phyloP scores from a whole-genome alignment of 2,329 filamentous ascomycete species.

The Zymoseptoria tritici region DNA sequence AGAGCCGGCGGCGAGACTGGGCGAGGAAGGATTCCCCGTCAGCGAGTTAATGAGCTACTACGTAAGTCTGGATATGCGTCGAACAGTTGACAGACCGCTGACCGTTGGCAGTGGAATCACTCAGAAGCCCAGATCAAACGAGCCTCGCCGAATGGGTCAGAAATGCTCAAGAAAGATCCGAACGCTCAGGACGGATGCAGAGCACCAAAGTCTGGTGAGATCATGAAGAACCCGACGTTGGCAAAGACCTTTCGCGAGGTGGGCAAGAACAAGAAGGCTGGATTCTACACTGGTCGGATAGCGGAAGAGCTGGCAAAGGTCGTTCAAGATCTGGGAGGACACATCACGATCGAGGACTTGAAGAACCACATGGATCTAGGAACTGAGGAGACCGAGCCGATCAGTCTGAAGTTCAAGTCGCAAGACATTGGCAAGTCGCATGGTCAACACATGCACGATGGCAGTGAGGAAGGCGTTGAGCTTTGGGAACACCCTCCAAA shows the following conservation, averaged over 20 bases:
- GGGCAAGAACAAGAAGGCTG: slow-evolving; percentile 73
- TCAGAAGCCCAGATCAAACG: slow-evolving; percentile 56
- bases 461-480: slow-evolving; percentile 55
- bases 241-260: slow-evolving; percentile 74
- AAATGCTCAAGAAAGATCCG: slow-evolving; percentile 78
- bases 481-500: slow-evolving; percentile 97
- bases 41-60: slow-evolving; percentile 65
- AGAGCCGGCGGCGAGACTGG: slow-evolving; percentile 73
- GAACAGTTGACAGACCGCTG: neutral
- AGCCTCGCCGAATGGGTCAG: slow-evolving; percentile 77
- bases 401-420: slow-evolving; percentile 54
- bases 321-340: slow-evolving; percentile 66
- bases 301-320: slow-evolving; percentile 76
- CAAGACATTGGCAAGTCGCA: slow-evolving; percentile 53
- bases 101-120: slow-evolving; percentile 56
- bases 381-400: slow-evolving; percentile 74
- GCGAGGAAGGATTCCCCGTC: slow-evolving; percentile 83
- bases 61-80: slow-evolving; percentile 45
- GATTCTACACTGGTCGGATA: slow-evolving; percentile 82
- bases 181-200: slow-evolving; percentile 61
- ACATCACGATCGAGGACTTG: slow-evolving; percentile 72
- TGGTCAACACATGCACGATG: slow-evolving; percentile 37
- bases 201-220: slow-evolving; percentile 70
- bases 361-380: slow-evolving; percentile 65
- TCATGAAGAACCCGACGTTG: slow-evolving; percentile 78